Percentiles rank a stretch among this genome's conserved stretches.
phyloP scores from a whole-genome alignment of 352 stramenopile species.

The Globisporangium okanoganense region DNA sequence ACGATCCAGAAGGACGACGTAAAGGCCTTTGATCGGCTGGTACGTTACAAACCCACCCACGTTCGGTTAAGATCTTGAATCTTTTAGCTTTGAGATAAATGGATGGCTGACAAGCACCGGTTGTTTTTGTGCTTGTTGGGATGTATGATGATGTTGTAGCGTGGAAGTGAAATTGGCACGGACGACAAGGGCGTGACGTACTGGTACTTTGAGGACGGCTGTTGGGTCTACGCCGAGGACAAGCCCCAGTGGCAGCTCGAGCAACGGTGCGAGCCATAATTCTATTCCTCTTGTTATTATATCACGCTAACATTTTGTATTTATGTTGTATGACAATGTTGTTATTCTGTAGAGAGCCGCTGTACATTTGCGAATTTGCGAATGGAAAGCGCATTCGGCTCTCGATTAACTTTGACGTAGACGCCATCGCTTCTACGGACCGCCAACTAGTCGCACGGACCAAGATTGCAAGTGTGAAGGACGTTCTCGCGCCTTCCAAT shows the following conservation, averaged over 20 bases:
- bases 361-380: constrained; percentile 69
- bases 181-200: constrained; percentile 76
- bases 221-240: constrained; percentile 84
- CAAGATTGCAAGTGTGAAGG: constrained; percentile 16
- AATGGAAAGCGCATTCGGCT: constrained; percentile 71
- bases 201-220: constrained; percentile 85
- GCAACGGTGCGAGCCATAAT: constrained; percentile 12
- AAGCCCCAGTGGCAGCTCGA: constrained; percentile 56
- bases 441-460: neutral
- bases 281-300: no score
- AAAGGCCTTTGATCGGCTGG: constrained; percentile 56
- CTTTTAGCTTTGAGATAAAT: neutral
- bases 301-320: no score
- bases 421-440: neutral
- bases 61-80: neutral
- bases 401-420: constrained; percentile 67
- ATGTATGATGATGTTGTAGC: constrained; percentile 28
- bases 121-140: neutral
- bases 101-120: neutral
- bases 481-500: neutral
- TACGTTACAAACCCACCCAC: constrained; percentile 19
- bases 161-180: constrained; percentile 58
- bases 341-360: constrained; percentile 23
- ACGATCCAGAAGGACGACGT: constrained; percentile 54
- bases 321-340: no score